Conservation (phyloP, 176 grass and related monocot genomes). For the Oryza punctata region DNA sequence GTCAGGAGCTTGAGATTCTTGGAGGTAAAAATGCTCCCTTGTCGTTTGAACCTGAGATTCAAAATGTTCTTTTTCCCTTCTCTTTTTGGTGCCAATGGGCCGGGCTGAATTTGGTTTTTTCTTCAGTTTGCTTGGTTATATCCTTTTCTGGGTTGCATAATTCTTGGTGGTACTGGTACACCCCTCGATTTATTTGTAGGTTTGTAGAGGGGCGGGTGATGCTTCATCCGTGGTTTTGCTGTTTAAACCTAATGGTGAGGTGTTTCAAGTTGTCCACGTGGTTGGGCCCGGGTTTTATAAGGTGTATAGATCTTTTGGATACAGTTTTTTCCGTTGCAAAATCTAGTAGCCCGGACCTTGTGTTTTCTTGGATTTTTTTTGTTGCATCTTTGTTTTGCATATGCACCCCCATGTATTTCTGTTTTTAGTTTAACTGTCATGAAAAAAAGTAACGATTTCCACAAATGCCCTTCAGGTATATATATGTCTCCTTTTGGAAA, state of each 20-base stretch:
- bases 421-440: not conserved
- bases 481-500: not conserved
- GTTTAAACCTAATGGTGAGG: constrained; percentile 23
- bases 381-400: constrained; percentile 42
- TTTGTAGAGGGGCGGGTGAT: not conserved
- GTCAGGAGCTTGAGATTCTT: constrained; percentile 77
- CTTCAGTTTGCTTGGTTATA: constrained; percentile 5
- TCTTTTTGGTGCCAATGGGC: constrained; percentile 27
- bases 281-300: constrained; percentile 10
- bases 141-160: constrained; percentile 32
- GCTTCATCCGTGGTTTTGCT: not conserved
- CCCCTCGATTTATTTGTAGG: constrained; percentile 1
- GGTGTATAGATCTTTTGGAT: constrained; percentile 38
- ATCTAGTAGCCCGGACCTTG: constrained; percentile 29
- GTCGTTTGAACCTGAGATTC: constrained; percentile 14
- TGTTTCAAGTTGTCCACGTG: constrained; percentile 31
- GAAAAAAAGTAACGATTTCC: constrained; percentile 27
- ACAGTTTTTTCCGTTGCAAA: constrained; percentile 30
- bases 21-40: constrained; percentile 75
- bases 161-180: not conserved
- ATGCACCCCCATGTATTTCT: constrained; percentile 18
- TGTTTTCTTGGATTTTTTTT: constrained; percentile 39
- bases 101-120: constrained; percentile 23
- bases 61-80: constrained; percentile 1
- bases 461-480: constrained; percentile 21